Evolutionary conservation across 108 stramenopile genomes (phyloP).

Genomic region (Cyclotella distinguenda): DNA sequence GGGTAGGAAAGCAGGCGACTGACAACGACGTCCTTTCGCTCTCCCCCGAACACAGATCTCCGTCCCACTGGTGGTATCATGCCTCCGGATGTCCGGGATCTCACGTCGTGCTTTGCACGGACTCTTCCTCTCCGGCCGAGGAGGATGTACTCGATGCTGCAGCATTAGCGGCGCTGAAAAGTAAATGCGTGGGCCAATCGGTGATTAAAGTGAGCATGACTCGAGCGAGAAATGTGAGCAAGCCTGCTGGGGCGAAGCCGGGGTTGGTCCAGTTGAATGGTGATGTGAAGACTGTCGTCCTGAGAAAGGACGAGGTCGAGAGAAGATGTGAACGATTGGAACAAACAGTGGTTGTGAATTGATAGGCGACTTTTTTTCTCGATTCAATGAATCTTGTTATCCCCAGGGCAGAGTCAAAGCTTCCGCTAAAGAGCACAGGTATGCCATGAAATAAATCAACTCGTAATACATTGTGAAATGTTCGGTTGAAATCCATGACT

Average conservation of each 20-base stretch:
- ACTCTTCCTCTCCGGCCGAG: conserved; percentile 57
- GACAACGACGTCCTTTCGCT: conserved; percentile 85
- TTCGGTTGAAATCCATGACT: too few species aligned
- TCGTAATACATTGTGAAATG: too few species aligned
- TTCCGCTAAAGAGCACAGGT: background rate
- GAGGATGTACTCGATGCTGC: conserved; percentile 81
- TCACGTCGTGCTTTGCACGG: conserved; percentile 79
- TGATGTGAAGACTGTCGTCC: conserved; percentile 65
- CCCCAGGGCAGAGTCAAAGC: background rate
- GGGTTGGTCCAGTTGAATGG: conserved; percentile 84
- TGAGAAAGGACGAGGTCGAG: conserved; percentile 81
- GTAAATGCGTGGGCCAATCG: conserved; percentile 69
- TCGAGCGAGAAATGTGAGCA: conserved; percentile 79
- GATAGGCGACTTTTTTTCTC: background rate
- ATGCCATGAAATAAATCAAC: too few species aligned
- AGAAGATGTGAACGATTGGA: conserved; percentile 67
- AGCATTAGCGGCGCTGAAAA: conserved; percentile 79
- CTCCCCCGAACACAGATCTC: conserved; percentile 75
- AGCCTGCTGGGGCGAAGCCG: conserved; percentile 85
- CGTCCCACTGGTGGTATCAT: conserved; percentile 90
- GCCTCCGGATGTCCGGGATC: conserved; percentile 88
- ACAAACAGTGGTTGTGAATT: conserved; percentile 56
- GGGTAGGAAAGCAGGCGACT: conserved; percentile 82
- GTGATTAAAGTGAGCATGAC: conserved; percentile 82
- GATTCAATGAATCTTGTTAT: too few species aligned